These are phyloP conservation scores for Chytriomyces sp. DNA, from an alignment of 192 early-diverging fungal genomes.

Conservation along the genomic window DNA sequence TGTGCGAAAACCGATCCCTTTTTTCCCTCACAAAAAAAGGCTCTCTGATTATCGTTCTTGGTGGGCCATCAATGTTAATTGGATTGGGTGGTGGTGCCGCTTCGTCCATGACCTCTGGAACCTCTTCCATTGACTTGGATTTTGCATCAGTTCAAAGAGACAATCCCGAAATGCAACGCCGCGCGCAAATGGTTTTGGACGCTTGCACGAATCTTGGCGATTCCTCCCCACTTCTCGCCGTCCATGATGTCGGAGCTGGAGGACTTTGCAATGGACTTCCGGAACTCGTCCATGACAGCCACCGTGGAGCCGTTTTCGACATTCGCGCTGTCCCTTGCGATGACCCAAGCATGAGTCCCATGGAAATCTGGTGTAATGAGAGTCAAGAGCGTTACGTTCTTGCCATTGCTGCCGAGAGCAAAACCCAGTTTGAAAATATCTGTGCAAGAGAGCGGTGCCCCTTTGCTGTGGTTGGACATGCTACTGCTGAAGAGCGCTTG, in stretches of 20 bases:
- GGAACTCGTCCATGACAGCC: slow-evolving; percentile 96
- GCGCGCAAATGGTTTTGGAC: slow-evolving; percentile 97
- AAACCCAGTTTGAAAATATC: slow-evolving; percentile 74
- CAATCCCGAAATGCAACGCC: slow-evolving; percentile 99
- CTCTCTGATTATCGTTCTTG: slow-evolving; percentile 82
- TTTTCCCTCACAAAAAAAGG: slow-evolving; percentile 30
- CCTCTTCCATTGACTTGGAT: slow-evolving; percentile 86
- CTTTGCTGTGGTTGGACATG: slow-evolving; percentile 87
- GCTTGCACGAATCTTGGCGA: slow-evolving; percentile 82
- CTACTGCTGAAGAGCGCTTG: slow-evolving; percentile 80
- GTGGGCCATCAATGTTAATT: slow-evolving; percentile 98
- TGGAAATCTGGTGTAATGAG: slow-evolving; percentile 99
- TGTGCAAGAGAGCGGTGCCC: slow-evolving; percentile 91
- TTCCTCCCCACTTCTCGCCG: slow-evolving; percentile 84
- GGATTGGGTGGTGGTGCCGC: slow-evolving; percentile 99
- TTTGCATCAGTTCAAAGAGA: slow-evolving; percentile 99
- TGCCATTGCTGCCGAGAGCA: slow-evolving; percentile 74
- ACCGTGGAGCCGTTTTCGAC: slow-evolving; percentile 89
- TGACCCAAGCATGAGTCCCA: slow-evolving; percentile 94
- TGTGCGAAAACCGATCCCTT: neutral
- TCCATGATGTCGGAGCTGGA: slow-evolving; percentile 99
- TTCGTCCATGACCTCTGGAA: slow-evolving; percentile 89
- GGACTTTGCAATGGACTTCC: slow-evolving; percentile 97
- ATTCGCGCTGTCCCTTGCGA: slow-evolving; percentile 89
- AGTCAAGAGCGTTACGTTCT: slow-evolving; percentile 99